Base-by-base conservation (phyloP, 306 rosid species). In the Leucaena leucocephala region DNA sequence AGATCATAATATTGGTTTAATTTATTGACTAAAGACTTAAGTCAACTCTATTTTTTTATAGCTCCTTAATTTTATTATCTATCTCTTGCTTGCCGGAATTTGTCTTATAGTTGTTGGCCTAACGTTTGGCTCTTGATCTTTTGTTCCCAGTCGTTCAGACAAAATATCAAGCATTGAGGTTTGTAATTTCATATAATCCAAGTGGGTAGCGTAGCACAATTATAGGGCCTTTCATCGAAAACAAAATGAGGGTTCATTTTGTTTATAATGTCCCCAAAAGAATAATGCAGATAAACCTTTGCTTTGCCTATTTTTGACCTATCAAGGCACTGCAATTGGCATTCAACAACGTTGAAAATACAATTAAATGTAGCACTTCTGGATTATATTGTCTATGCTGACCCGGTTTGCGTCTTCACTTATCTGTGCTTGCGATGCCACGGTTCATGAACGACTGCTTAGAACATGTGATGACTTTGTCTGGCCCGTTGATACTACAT, bases 361-460 rank as follows among this genome's bases (percentile, higher is more conserved):
- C 39, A 42, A 71, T 49, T 68, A 22, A 22, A 9, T 77, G 0
- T 65, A 19, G 52, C 63, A n/a, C 19, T 82, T 76, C 38, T 27
- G 71, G 66, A 80, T 68, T 76, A 62, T 54, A 16, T 57, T 16
- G 35, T 63, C 64, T 59, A 75, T 69, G 68, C 62, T 67, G 46
- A 72, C 66, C 8, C 39, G 4, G 71, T 14, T 72, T 68, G 76
- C 15, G 68, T 48, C 16, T 74, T 40, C 42, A 7, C 73, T 71
- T 76, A 15, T 27, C 54, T 59, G 61, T 75, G 62, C 61, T 64
- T 82, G 34, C 72, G 46, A 76, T 73, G 81, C 65, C 81, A 69
- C 88, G 88, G 98, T 90, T 87, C 84, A 87, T 39, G 98, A 94
- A 76, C 90, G 85, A 80, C 74, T 84, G 78, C 88, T 92, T 72